phyloP scores from a whole-genome alignment of 192 early-diverging fungal species.

The Dispira parvispora region DNA sequence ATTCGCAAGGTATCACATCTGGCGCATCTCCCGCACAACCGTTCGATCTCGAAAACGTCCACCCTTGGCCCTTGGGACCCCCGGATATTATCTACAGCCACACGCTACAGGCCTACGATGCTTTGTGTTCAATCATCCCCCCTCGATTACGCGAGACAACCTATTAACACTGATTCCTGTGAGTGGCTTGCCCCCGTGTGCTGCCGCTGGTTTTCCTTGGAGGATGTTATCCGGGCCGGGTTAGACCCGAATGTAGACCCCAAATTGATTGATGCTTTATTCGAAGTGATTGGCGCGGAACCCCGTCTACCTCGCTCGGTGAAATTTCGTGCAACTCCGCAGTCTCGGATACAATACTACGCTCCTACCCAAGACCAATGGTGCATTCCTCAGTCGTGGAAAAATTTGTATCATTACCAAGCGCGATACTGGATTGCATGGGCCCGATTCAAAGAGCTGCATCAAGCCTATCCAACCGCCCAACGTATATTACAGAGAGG shows the following conservation, averaged over 20 bases:
- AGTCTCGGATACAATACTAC: neutral
- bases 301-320: neutral
- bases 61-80: no score
- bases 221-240: neutral
- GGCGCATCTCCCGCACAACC: no score
- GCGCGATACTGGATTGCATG: slow-evolving; percentile 1
- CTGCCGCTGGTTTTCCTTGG: neutral
- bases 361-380: neutral
- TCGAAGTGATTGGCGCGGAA: neutral
- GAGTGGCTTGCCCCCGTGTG: neutral
- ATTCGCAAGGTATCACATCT: no score
- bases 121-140: no score
- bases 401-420: neutral
- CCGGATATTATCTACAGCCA: no score
- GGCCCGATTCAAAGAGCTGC: slow-evolving; percentile 1
- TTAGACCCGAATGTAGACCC: neutral
- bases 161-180: neutral
- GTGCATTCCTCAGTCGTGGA: neutral
- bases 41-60: no score
- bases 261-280: neutral
- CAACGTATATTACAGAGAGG: no score
- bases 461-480: neutral
- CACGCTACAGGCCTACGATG: no score
- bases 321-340: neutral
- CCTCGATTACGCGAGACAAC: no score